Evolutionary conservation across 148 eudicot species (phyloP), one percentile per base, ranked within the genome.

Genomic region (Rheum nobile): DNA sequence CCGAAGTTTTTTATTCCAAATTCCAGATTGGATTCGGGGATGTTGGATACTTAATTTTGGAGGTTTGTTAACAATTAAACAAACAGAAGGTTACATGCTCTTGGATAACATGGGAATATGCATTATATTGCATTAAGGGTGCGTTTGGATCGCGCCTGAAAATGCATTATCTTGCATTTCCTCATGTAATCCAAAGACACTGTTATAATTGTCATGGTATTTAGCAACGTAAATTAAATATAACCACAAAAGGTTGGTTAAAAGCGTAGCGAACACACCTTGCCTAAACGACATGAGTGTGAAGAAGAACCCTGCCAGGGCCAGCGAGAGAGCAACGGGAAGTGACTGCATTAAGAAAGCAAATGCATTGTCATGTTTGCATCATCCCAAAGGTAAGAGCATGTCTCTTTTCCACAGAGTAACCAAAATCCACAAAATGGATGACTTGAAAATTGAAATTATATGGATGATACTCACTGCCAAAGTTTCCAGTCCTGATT

Each of bases 401-500:
- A 35, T 34, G 16, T 35, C 43, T 19, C n/a, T 14, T 46, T 8
- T 6, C 0, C 21, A 11, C 29, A 41, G 31, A 34, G 0, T 1
- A 22, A 2, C 34, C 28, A 61, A 65, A 65, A 34, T 57, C 57
- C 57, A 21, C 8, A 12, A 54, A n/a, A 54, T 47, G 74, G 9
- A 50, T 13, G 24, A 54, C 21, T 48, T 34, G 24, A 50, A 44
- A 6, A 4, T 50, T 19, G 21, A 16, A 6, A 39, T 74, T 4
- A 26, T 13, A 37, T 71, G 54, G 63, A 71, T 71, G 67, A 71
- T 74, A 85, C 97, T 90, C 82, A 95, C 98, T 76, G 98, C 93
- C 71, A 91, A 24, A 77, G 96, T 83, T 84, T 95, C 93, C 54
- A 95, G 71, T 71, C 93, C 90, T 71, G 87, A 85, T 74, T 87